These are phyloP conservation scores for Odonthalia washingtoniensis DNA, from an alignment of 31 red algal species.

Conservation along the genomic window DNA sequence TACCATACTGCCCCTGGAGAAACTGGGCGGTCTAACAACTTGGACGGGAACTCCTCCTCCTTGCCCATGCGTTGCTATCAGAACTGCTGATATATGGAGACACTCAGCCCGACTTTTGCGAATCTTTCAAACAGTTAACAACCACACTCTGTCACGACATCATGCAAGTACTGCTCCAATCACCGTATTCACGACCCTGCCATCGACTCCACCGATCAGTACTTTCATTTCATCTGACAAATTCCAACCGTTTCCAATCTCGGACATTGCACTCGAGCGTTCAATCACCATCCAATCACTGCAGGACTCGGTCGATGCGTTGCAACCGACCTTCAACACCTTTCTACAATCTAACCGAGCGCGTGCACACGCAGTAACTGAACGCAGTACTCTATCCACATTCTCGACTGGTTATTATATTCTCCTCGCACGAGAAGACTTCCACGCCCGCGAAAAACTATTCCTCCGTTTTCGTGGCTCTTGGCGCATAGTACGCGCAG, in stretches of 20 bases:
- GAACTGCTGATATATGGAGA: background rate
- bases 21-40: constrained; percentile 21
- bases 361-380: background rate
- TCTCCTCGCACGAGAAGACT: background rate
- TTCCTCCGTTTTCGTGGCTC: background rate
- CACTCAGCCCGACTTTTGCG: background rate
- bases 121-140: background rate
- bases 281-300: background rate
- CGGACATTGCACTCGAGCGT: background rate
- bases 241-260: background rate
- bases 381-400: background rate
- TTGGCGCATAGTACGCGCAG: too few relatives aligned
- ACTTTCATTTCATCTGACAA: background rate
- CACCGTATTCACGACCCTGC: background rate
- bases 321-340: background rate
- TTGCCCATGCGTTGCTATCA: background rate
- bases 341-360: background rate
- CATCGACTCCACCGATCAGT: background rate
- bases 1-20: constrained; percentile 16
- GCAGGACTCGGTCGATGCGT: background rate
- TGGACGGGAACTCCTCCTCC: background rate
- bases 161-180: background rate
- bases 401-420: background rate
- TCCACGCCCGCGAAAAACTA: background rate
- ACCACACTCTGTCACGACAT: background rate